A percentile compares a stretch with the other conserved stretches of the same genome.
Conservation (phyloP, 805 yeast genomes). For the Metschnikowia peoriensis region DNA sequence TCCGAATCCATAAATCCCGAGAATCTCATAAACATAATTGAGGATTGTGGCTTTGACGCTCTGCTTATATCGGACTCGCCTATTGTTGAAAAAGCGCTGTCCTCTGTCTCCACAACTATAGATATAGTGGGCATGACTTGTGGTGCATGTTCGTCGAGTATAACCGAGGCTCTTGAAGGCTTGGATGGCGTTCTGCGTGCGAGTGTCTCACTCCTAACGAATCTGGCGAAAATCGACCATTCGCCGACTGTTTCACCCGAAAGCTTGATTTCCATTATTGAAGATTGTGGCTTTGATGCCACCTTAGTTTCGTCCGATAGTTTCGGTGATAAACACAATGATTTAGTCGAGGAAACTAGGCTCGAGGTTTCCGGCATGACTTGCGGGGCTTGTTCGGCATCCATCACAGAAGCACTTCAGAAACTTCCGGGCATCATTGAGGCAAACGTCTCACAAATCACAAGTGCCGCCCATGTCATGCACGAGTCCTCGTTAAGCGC, state of each 20-base stretch:
- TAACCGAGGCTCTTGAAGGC: slow-evolving; percentile 17
- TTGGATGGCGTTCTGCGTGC: slow-evolving; percentile 12
- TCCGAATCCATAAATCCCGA: slow-evolving; percentile 1
- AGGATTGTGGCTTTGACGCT: slow-evolving; percentile 20
- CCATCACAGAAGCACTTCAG: slow-evolving; percentile 58
- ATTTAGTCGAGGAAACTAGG: slow-evolving; percentile 1
- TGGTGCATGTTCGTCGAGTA: slow-evolving; percentile 18
- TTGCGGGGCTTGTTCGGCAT: slow-evolving; percentile 77
- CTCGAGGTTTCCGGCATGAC: slow-evolving; percentile 78
- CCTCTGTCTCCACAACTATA: background rate
- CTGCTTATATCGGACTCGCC: slow-evolving; percentile 5
- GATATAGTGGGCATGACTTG: slow-evolving; percentile 20
- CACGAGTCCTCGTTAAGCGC: slow-evolving; percentile 40
- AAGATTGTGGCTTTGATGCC: slow-evolving; percentile 34
- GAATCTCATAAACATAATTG: slow-evolving; percentile 9
- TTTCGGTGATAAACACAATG: background rate
- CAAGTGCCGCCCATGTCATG: slow-evolving; percentile 65
- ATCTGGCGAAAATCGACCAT: slow-evolving; percentile 13
- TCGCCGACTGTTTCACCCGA: slow-evolving; percentile 2
- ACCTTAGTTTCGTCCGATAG: slow-evolving; percentile 4
- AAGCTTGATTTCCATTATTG: slow-evolving; percentile 18
- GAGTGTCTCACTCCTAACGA: slow-evolving; percentile 18
- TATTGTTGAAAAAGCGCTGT: background rate
- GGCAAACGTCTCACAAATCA: slow-evolving; percentile 68
- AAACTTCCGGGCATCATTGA: slow-evolving; percentile 48